Evolutionary conservation across 257 asterid species (phyloP).

Genomic region (Scutellaria baicalensis): DNA sequence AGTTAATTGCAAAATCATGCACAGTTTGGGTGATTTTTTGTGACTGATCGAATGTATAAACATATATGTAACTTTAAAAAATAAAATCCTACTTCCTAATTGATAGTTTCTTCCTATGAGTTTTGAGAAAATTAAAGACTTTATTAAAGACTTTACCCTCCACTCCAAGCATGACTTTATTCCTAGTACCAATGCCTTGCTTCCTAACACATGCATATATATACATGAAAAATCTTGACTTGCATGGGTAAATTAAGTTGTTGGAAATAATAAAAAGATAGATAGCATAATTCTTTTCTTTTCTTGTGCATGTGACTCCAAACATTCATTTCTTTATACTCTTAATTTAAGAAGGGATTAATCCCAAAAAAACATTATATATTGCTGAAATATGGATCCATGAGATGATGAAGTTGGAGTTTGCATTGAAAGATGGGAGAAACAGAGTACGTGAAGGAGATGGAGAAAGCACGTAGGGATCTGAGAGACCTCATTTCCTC

Average conservation of each 20-base stretch:
- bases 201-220: neutral
- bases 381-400: neutral
- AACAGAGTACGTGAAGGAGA: constrained; percentile 50
- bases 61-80: too few relatives aligned
- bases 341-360: neutral
- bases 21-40: too few relatives aligned
- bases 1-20: too few relatives aligned
- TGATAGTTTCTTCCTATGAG: too few relatives aligned
- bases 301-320: constrained; percentile 14
- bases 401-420: neutral
- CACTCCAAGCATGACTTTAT: neutral
- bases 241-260: neutral
- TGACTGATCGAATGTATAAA: too few relatives aligned
- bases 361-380: neutral
- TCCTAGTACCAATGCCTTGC: neutral
- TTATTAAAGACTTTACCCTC: too few relatives aligned
- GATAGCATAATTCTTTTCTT: constrained; percentile 28
- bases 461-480: constrained; percentile 51
- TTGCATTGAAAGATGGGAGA: constrained; percentile 23
- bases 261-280: neutral
- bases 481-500: constrained; percentile 60
- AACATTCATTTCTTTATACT: too few relatives aligned
- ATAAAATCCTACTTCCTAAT: too few relatives aligned
- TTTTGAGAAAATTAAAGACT: too few relatives aligned
- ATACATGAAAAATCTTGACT: neutral